phyloP scores from a whole-genome alignment of 257 asterid species.

The Pogostemon cablin region DNA sequence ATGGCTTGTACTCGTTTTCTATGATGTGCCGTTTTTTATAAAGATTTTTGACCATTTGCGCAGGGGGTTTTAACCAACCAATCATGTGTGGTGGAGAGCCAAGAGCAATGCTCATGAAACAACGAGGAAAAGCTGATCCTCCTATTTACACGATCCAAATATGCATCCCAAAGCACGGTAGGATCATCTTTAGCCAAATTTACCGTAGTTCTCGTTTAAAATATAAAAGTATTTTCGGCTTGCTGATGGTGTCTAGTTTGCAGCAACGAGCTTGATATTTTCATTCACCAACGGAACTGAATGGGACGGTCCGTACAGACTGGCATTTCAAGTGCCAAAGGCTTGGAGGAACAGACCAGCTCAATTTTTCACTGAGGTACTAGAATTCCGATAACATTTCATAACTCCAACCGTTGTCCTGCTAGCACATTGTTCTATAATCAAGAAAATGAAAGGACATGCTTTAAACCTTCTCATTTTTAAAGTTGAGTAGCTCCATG shows the following conservation, averaged over 20 bases:
- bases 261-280: constrained; percentile 83
- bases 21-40: background rate
- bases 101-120: constrained; percentile 73
- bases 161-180: constrained; percentile 86
- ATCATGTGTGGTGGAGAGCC: constrained; percentile 98
- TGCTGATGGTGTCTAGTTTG: constrained; percentile 25
- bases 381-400: background rate
- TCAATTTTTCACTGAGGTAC: constrained; percentile 64
- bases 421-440: no score
- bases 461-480: no score
- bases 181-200: background rate
- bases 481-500: no score
- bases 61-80: constrained; percentile 95
- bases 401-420: no score
- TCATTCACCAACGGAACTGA: constrained; percentile 84
- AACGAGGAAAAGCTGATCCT: constrained; percentile 79
- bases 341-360: constrained; percentile 67
- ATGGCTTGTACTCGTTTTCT: background rate
- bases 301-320: constrained; percentile 90
- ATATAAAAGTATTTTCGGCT: background rate
- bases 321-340: constrained; percentile 78
- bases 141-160: constrained; percentile 84
- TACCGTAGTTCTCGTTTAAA: background rate
- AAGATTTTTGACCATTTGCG: constrained; percentile 9
- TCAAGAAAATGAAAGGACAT: no score